Percentiles rank a stretch among this genome's conserved stretches.
These are phyloP conservation scores for Ricinus communis DNA, from an alignment of 345 rosid species.

Conservation along the genomic window DNA sequence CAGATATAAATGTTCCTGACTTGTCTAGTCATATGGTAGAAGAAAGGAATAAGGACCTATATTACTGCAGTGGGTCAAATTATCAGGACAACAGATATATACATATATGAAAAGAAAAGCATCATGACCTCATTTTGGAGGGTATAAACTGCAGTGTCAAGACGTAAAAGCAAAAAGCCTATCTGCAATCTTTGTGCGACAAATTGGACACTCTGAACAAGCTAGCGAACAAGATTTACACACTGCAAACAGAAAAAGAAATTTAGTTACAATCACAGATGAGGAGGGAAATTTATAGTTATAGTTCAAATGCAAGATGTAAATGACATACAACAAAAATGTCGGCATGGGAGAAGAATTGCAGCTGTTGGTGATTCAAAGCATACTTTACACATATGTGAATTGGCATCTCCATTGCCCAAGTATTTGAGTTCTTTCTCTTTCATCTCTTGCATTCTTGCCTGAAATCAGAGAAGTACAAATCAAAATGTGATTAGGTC, in stretches of 20 bases:
- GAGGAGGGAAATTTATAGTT: background rate
- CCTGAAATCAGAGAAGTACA: constrained; percentile 44
- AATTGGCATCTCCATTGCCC: constrained; percentile 80
- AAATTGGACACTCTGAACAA: constrained; percentile 96
- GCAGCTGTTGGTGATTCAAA: constrained; percentile 95
- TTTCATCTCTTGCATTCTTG: constrained; percentile 96
- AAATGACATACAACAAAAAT: constrained; percentile 86
- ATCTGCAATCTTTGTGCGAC: constrained; percentile 92
- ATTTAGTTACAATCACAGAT: background rate
- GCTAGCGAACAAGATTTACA: constrained; percentile 98
- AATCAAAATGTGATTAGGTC: background rate
- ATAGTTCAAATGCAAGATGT: background rate
- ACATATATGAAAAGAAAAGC: background rate
- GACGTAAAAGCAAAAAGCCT: constrained; percentile 94
- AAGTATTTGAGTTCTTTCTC: constrained; percentile 76
- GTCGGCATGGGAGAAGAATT: constrained; percentile 97
- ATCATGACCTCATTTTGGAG: constrained; percentile 35
- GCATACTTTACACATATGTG: constrained; percentile 95
- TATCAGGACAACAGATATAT: background rate
- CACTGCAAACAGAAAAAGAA: constrained; percentile 49
- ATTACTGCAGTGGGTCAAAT: background rate
- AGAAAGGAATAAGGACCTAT: background rate
- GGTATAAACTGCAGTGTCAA: constrained; percentile 40
- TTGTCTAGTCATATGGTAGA: background rate
- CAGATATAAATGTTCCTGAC: background rate